Evolutionary conservation across 2,329 filamentous ascomycete species (phyloP).

Genomic region (Scopulariopsis brevicaulis): DNA sequence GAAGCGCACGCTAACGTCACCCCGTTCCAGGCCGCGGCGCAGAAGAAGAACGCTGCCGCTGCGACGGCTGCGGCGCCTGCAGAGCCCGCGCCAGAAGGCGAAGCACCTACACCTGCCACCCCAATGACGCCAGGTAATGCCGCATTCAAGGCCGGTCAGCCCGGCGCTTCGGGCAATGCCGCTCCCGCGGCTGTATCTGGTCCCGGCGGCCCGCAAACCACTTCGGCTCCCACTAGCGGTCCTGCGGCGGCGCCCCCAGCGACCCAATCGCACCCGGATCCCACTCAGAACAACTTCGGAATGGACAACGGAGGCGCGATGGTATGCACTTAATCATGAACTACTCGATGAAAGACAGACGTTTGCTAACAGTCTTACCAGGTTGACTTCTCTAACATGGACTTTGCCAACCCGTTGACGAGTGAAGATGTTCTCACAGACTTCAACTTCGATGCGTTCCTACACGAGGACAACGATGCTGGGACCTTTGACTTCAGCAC

Average conservation of each 20-base stretch:
- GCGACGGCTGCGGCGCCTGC: conserved; percentile 33
- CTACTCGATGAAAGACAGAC: not conserved
- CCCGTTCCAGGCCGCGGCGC: conserved; percentile 34
- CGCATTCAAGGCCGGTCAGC: conserved; percentile 35
- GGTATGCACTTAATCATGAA: conserved; percentile 21
- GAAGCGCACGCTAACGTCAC: not conserved
- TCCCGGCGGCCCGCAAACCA: conserved; percentile 16
- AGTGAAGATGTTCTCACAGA: conserved; percentile 49
- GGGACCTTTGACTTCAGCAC: conserved; percentile 43
- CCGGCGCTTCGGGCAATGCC: conserved; percentile 1
- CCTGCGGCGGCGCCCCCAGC: conserved; percentile 27
- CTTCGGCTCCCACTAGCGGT: conserved; percentile 18
- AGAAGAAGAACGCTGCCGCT: conserved; percentile 43
- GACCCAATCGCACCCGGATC: conserved; percentile 33
- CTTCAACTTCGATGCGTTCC: conserved; percentile 58
- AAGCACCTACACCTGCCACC: conserved; percentile 49
- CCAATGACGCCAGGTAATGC: conserved; percentile 50
- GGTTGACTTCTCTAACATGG: conserved; percentile 36
- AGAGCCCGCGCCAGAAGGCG: conserved; percentile 42
- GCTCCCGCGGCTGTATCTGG: not conserved
- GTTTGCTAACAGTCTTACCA: conserved; percentile 8
- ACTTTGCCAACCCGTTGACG: conserved; percentile 42
- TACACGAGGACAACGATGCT: conserved; percentile 41
- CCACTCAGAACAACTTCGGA: conserved; percentile 31
- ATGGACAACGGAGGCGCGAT: conserved; percentile 32